A percentile compares a stretch with the other conserved stretches of the same genome.
phyloP scores from a whole-genome alignment of 768 basidiomycete species.

The Amanita brunnescens region DNA sequence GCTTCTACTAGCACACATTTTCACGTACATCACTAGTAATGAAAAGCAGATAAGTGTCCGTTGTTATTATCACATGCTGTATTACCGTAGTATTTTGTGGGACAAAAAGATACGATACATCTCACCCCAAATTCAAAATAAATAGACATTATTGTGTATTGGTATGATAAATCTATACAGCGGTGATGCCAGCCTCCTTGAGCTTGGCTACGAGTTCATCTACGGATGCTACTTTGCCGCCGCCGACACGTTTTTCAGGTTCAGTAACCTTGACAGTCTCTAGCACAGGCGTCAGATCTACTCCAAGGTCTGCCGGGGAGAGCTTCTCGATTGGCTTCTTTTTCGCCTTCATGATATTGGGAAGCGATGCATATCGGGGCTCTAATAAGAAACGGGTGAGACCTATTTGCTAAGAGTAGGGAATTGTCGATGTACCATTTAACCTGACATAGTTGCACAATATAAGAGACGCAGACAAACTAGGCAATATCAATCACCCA shows the following conservation, averaged over 20 bases:
- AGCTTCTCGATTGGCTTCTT: constrained; percentile 93
- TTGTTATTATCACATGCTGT: neutral
- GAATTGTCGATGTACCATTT: constrained; percentile 44
- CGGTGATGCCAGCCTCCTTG: constrained; percentile 71
- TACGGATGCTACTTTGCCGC: constrained; percentile 84
- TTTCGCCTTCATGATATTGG: constrained; percentile 99
- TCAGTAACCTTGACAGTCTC: constrained; percentile 86
- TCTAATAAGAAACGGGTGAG: constrained; percentile 36
- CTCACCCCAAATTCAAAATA: neutral
- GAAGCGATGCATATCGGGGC: constrained; percentile 94
- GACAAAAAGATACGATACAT: neutral
- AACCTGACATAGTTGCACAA: constrained; percentile 33
- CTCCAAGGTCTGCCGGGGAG: constrained; percentile 65
- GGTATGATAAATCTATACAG: constrained; percentile 16
- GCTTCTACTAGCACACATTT: neutral
- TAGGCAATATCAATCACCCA: constrained; percentile 26
- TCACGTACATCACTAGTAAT: neutral
- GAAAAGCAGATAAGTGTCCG: neutral
- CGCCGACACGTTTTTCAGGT: constrained; percentile 85
- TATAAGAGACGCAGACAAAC: neutral
- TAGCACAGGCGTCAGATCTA: constrained; percentile 76
- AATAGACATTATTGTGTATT: neutral
- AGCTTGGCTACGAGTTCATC: constrained; percentile 86
- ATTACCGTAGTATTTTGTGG: constrained; percentile 3
- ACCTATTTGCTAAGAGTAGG: neutral